These are phyloP conservation scores for Solanum ossicruentum DNA, from an alignment of 257 asterid species.

Conservation along the genomic window DNA sequence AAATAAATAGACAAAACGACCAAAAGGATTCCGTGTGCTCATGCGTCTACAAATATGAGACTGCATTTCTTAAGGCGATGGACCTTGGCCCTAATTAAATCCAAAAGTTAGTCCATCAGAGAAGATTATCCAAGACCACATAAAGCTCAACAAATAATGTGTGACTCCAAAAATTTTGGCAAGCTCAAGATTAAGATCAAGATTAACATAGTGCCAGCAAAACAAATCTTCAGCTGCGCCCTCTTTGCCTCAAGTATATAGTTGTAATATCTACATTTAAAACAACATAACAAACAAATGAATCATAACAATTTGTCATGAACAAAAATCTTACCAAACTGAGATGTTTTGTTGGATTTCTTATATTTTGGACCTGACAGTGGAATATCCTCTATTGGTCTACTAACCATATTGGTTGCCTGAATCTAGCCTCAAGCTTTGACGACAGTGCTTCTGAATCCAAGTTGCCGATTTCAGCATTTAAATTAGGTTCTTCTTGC, in stretches of 20 bases:
- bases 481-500: not conserved
- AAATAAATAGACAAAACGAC: not conserved
- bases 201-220: constrained; percentile 1
- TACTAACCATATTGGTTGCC: not conserved
- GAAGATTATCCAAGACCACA: not conserved
- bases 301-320: not conserved
- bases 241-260: not conserved
- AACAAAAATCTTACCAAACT: not conserved
- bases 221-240: not conserved
- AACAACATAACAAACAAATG: not conserved
- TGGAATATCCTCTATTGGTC: not conserved
- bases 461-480: not conserved
- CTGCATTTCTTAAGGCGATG: not conserved
- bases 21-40: not conserved
- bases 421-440: not conserved
- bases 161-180: not conserved
- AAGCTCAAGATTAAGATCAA: not conserved
- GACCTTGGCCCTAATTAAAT: not conserved
- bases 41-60: not conserved
- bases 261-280: not conserved
- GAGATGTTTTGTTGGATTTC: not conserved
- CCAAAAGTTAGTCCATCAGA: too few species aligned
- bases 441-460: not conserved
- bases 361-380: not conserved
- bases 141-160: not conserved